A percentile compares a stretch with the other conserved stretches of the same genome.
phyloP scores from a whole-genome alignment of 768 basidiomycete genomes.

The Botryobasidium botryosum region DNA sequence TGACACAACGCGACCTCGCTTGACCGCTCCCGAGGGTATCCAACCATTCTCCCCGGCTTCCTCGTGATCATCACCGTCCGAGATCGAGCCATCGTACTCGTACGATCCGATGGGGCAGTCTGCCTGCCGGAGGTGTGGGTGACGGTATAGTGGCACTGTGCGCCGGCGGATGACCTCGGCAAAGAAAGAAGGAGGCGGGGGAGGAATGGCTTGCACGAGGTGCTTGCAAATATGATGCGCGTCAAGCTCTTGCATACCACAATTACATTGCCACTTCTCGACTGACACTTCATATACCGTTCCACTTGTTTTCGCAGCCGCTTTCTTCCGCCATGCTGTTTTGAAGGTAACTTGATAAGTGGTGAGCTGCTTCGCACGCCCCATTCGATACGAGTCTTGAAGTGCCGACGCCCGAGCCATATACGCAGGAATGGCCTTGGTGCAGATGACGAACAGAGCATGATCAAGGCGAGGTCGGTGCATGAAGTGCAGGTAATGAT shows the following conservation, averaged over 20 bases:
- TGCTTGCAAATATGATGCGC: constrained; percentile 3
- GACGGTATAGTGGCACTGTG: too few species aligned
- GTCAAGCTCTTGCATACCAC: not conserved
- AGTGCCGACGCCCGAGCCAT: too few species aligned
- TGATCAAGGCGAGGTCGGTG: constrained; percentile 20
- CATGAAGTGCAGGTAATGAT: constrained; percentile 16
- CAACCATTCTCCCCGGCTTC: too few species aligned
- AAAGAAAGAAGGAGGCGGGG: not conserved
- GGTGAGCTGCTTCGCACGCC: not conserved
- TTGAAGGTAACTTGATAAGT: not conserved
- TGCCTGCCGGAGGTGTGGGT: too few species aligned
- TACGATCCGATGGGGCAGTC: too few species aligned
- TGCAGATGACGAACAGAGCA: constrained; percentile 19
- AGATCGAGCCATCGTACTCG: too few species aligned
- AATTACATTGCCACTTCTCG: constrained; percentile 1
- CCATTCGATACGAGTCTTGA: not conserved
- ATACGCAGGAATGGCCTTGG: constrained; percentile 15
- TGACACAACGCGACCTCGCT: too few species aligned
- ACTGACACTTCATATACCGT: not conserved
- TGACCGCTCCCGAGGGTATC: too few species aligned
- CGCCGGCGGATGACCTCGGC: not conserved
- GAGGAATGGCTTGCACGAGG: not conserved
- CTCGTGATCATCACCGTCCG: too few species aligned
- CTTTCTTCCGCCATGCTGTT: not conserved
- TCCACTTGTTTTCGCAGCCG: not conserved